A percentile compares a stretch with the other conserved stretches of the same genome.
Conservation (phyloP, 2,329 filamentous ascomycete species). For the Ascochyta clinopodiicola region DNA sequence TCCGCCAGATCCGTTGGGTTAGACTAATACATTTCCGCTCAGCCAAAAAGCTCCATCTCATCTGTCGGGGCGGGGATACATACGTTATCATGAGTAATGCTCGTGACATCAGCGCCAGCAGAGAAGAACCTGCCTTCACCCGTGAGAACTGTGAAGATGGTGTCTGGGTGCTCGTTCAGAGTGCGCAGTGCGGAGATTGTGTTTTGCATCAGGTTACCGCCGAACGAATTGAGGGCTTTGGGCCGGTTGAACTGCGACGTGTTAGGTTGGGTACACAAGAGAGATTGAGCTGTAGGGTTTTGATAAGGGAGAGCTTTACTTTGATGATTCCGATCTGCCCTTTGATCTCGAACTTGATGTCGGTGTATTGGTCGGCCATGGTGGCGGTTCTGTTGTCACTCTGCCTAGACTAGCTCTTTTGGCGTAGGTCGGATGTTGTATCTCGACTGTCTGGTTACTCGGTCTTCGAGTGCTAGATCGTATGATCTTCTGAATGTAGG, state of each 20-base stretch:
- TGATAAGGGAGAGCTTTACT: constrained; percentile 33
- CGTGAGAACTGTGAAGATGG: constrained; percentile 59
- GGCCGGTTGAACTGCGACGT: constrained; percentile 55
- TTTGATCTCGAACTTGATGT: constrained; percentile 54
- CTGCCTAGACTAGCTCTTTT: neutral
- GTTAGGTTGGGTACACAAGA: neutral
- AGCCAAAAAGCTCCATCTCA: neutral
- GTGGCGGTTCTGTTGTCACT: neutral
- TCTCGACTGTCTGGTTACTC: neutral
- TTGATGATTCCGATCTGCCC: constrained; percentile 56
- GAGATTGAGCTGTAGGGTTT: neutral
- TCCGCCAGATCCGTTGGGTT: constrained; percentile 33
- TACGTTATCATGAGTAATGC: constrained; percentile 27
- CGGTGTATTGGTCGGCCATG: constrained; percentile 46
- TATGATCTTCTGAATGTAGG: neutral
- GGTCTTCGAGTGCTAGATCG: neutral
- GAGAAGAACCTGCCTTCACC: constrained; percentile 60
- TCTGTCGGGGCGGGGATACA: neutral
- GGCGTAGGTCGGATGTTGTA: neutral
- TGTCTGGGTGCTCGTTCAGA: constrained; percentile 56
- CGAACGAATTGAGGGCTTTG: constrained; percentile 57
- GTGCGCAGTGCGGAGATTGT: constrained; percentile 53
- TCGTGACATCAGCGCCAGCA: constrained; percentile 57
- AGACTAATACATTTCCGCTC: constrained; percentile 17
- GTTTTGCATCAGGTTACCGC: constrained; percentile 54